Evolutionary conservation across 1,139 yeast species (phyloP), one percentile per base, ranked within the genome.

Genomic region (Candida tunisiensis): DNA sequence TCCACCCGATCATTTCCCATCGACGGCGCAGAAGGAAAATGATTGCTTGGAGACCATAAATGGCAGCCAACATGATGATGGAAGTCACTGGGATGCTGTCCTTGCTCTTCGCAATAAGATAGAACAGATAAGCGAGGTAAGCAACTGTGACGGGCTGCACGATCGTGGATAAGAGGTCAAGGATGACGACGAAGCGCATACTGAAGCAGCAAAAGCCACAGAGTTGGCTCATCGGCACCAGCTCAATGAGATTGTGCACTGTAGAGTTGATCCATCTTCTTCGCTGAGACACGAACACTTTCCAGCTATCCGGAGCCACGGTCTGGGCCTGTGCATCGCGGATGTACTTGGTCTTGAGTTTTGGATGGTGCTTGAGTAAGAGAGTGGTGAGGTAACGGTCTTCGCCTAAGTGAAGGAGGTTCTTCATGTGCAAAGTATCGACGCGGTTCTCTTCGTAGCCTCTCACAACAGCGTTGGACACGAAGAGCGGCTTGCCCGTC

Each of bases 1-100:
- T 56, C 62, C 62, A 56, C 6, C 59, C 60, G 33, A 55, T 49
- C 61, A 56, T 57, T 27, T 56, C 62, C 62, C 62, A 56, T 31
- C 49, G 43, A 29, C 57, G 39, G 15, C 62, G 41, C 19, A 56
- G 31, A 26, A 56, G 30, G 41, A 56, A 56, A 17, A 56, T 46
- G 16, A 56, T 27, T 3, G 55, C 55, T 32, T 56, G 62, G 20
- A 56, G 38, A 25, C 62, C 62, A 28, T 56, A 56, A 14, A 55
- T 53, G 7, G 58, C 56, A 7, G 46, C 55, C 19, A 56, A 35
- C 45, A 56, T 40, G 13, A 45, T 40, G 28, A 56, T 46, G 3
- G 62, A 56, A 5, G 60, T 53, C 31, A 51, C 34, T 4, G 62
- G 61, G 21, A 56, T 42, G 21, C 47, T 34, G 25, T 39, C 34